phyloP scores from a whole-genome alignment of 495 filamentous ascomycete genomes.

The Penicillium taxi region DNA sequence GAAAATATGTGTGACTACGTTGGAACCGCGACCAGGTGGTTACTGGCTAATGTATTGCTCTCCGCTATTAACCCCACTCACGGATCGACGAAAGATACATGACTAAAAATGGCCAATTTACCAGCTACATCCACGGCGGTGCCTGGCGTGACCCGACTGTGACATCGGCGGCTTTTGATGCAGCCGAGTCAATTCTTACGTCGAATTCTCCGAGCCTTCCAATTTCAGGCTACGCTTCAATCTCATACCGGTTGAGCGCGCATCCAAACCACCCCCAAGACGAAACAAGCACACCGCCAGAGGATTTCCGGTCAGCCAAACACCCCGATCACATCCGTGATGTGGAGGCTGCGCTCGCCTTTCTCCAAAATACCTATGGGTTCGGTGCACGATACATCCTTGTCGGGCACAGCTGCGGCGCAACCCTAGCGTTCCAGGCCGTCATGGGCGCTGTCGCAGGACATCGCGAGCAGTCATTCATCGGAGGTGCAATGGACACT shows the following conservation, averaged over 20 bases:
- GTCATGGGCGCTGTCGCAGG: constrained; percentile 39
- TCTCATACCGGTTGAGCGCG: constrained; percentile 75
- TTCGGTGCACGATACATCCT: constrained; percentile 53
- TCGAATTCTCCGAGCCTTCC: constrained; percentile 16
- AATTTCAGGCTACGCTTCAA: constrained; percentile 58
- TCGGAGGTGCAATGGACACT: constrained; percentile 1
- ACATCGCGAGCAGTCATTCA: constrained; percentile 17
- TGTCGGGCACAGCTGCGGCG: constrained; percentile 71
- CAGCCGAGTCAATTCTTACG: constrained; percentile 40
- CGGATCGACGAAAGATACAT: not conserved
- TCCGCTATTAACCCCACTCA: not conserved
- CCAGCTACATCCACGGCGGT: constrained; percentile 77
- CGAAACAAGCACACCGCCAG: constrained; percentile 25
- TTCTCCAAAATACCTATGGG: constrained; percentile 49
- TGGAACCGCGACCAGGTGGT: constrained; percentile 17
- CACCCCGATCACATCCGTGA: constrained; percentile 75
- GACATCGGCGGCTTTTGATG: constrained; percentile 42
- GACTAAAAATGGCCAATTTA: constrained; percentile 1
- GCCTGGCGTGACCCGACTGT: constrained; percentile 75
- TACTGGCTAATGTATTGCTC: constrained; percentile 41
- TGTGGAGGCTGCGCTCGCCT: constrained; percentile 52
- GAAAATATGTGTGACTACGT: constrained; percentile 23
- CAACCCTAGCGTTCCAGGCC: constrained; percentile 62
- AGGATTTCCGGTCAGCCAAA: constrained; percentile 37
- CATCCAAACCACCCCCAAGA: constrained; percentile 55